Evolutionary conservation across 2,329 filamentous ascomycete genomes (phyloP), one percentile per base, ranked within the genome.

Genomic region (Aphanoascus verrucosus): DNA sequence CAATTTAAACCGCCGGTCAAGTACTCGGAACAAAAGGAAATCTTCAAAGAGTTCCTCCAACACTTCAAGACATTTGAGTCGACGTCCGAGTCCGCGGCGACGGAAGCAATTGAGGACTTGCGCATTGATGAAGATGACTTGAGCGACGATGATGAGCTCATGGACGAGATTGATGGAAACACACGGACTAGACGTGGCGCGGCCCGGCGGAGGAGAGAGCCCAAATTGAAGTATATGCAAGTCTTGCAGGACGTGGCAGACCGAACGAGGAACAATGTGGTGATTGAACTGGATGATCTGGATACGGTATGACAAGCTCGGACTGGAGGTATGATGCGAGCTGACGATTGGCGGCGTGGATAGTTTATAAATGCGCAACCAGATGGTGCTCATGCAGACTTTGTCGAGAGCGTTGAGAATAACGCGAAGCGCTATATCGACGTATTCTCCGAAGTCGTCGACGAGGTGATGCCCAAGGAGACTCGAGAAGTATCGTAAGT

Each of bases 351-450:
- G 19, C 14, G 23, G 40, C 28, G 12, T 31, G 15, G 14, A 41
- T 61, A 91, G 83, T 97, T 84, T 71, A 90, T 96, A 69, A 78
- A 82, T 59, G 77, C 82, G 28, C 70, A 83, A 19, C 81, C 82
- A 51, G 82, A 85, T 46, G 82, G 83, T 5, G 69, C 86, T 58
- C 82, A 84, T 61, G 75, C 97, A 47, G 72, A 69, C 58, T 66
- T 76, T 17, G 85, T 94, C 17, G 80, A 86, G 45, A 94, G 86
- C 1, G 86, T 98, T 62, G 87, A 93, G 72, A 79, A 78, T 61
- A 98, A 98, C 71, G 88, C 93, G 14, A 86, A 93, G 65, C 93
- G 95, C 69, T 98, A 98, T 66, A 84, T 97, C 60, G 93, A 98
- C 64, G 80, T 97, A 55, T 72, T 97, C 55, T 91, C 91, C 2